Percentiles rank a stretch among this genome's conserved stretches.
phyloP scores from a whole-genome alignment of 768 basidiomycete species.

The Lentinula sp. region DNA sequence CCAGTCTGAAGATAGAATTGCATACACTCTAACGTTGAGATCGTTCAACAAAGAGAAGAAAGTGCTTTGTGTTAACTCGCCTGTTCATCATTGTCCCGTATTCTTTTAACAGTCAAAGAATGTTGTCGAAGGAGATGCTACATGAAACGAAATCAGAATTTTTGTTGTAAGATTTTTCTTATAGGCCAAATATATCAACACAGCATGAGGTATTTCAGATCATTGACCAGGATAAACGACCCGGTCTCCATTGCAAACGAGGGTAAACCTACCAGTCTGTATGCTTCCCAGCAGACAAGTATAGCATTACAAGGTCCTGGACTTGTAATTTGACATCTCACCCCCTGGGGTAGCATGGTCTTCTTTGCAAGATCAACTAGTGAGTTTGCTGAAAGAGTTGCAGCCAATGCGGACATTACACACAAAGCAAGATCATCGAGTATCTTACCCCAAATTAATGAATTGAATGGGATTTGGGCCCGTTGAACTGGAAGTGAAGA shows the following conservation, averaged over 20 bases:
- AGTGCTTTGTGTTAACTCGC: background rate
- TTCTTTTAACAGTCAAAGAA: background rate
- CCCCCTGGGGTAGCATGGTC: background rate
- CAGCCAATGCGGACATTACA: slow-evolving; percentile 3
- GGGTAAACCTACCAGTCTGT: background rate
- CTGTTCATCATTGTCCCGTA: background rate
- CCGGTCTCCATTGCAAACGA: background rate
- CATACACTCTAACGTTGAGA: background rate
- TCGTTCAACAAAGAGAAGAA: background rate
- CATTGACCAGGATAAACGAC: background rate
- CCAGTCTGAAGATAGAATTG: background rate
- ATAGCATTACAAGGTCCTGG: background rate
- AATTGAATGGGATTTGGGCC: background rate
- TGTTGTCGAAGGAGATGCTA: background rate
- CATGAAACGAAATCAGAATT: background rate
- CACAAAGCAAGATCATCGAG: background rate
- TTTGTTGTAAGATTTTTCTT: background rate
- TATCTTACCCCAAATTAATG: background rate
- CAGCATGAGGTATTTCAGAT: too few species aligned
- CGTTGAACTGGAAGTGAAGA: background rate
- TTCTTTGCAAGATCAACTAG: slow-evolving; percentile 1
- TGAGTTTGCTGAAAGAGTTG: background rate
- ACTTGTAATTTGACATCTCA: background rate
- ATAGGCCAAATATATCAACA: background rate
- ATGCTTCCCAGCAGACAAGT: slow-evolving; percentile 1